A percentile compares a stretch with the other conserved stretches of the same genome.
These are phyloP conservation scores for Liriodendron chinense DNA, from an alignment of 164 flowering plant genomes.

Conservation along the genomic window DNA sequence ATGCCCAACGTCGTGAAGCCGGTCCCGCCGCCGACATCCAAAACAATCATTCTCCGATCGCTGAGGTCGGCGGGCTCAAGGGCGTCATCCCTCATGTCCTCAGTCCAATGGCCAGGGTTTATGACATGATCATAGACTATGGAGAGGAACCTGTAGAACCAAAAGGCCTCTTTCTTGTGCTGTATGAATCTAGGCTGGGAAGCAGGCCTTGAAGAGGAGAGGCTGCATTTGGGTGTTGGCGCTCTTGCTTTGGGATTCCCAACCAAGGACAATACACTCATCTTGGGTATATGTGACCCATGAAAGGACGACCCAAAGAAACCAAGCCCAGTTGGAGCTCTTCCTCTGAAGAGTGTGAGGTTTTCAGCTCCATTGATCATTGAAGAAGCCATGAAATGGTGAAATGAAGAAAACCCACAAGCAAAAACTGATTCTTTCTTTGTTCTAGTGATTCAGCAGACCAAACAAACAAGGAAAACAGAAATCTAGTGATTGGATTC, in stretches of 20 bases:
- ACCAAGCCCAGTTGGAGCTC: constrained; percentile 35
- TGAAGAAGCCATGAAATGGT: constrained; percentile 52
- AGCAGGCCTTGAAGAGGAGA: constrained; percentile 58
- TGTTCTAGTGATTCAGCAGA: background rate
- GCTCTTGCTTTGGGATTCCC: constrained; percentile 18
- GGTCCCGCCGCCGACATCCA: constrained; percentile 87
- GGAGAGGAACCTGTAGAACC: constrained; percentile 76
- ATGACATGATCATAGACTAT: constrained; percentile 69
- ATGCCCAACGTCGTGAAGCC: constrained; percentile 80
- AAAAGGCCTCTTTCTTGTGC: constrained; percentile 80
- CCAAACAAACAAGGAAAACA: background rate
- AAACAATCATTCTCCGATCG: constrained; percentile 52
- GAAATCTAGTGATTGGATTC: background rate
- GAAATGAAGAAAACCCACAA: background rate
- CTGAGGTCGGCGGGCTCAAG: constrained; percentile 72
- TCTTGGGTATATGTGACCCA: constrained; percentile 32
- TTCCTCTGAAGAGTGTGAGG: constrained; percentile 31
- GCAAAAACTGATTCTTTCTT: background rate
- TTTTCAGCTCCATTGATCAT: constrained; percentile 61
- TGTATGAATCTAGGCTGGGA: constrained; percentile 78
- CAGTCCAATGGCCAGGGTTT: constrained; percentile 86
- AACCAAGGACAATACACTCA: constrained; percentile 29
- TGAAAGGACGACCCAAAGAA: constrained; percentile 41
- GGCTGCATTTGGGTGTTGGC: constrained; percentile 35
- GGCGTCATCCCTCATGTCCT: constrained; percentile 84